These are phyloP conservation scores for Xenosphaeropsis pyriputrescens DNA, from an alignment of 2,329 filamentous ascomycete genomes.

Conservation along the genomic window DNA sequence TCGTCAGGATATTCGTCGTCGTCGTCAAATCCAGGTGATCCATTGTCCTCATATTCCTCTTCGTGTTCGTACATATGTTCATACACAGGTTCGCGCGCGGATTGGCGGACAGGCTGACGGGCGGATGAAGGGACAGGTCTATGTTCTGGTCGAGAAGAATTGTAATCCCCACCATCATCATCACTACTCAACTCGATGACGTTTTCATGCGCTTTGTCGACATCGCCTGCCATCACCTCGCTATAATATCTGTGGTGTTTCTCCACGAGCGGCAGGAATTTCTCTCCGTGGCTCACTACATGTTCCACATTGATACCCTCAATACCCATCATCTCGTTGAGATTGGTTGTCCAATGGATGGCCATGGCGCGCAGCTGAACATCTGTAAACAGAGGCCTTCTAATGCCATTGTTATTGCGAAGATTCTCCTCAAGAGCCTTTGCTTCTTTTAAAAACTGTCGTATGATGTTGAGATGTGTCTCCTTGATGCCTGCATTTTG, in stretches of 20 bases:
- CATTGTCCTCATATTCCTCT: not conserved
- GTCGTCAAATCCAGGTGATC: not conserved
- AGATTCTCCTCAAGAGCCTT: conserved; percentile 44
- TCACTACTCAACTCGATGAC: conserved; percentile 40
- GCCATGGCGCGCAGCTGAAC: conserved; percentile 59
- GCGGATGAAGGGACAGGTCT: no score
- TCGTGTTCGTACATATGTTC: conserved; percentile 3
- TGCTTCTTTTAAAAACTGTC: conserved; percentile 49
- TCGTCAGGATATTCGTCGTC: not conserved
- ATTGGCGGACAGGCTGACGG: no score
- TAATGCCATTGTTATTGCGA: conserved; percentile 41
- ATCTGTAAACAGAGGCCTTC: conserved; percentile 52
- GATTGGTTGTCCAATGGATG: conserved; percentile 46
- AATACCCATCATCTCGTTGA: conserved; percentile 48
- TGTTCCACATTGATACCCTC: conserved; percentile 46
- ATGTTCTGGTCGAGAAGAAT: not conserved
- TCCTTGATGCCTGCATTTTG: conserved; percentile 32
- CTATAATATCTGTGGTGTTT: conserved; percentile 28
- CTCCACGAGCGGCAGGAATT: conserved; percentile 43
- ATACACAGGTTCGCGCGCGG: conserved; percentile 1
- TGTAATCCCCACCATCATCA: conserved; percentile 9
- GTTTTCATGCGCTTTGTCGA: conserved; percentile 21
- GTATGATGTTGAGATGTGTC: conserved; percentile 47
- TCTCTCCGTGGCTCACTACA: conserved; percentile 43
- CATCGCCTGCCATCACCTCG: conserved; percentile 28